These are phyloP conservation scores for Boletus edulis DNA, from an alignment of 768 basidiomycete species.

Conservation along the genomic window DNA sequence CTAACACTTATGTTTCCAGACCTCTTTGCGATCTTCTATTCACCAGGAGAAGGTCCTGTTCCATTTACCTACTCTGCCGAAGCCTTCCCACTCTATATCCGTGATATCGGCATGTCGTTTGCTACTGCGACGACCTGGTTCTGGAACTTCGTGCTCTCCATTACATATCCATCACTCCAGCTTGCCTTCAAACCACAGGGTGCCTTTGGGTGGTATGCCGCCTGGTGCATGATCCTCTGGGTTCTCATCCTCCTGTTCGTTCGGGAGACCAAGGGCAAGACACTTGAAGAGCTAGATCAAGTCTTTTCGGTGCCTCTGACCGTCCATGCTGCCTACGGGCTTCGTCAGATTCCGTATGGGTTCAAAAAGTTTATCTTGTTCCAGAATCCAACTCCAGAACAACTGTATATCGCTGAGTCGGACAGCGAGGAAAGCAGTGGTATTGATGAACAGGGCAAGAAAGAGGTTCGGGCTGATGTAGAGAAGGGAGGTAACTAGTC, in stretches of 20 bases:
- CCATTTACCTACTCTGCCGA: constrained; percentile 92
- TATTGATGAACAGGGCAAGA: constrained; percentile 8
- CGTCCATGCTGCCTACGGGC: constrained; percentile 56
- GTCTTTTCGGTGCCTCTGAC: constrained; percentile 56
- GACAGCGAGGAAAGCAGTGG: constrained; percentile 20
- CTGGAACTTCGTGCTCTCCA: constrained; percentile 60
- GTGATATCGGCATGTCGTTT: constrained; percentile 61
- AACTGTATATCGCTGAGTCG: constrained; percentile 45
- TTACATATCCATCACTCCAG: constrained; percentile 69
- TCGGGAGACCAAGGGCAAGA: constrained; percentile 67
- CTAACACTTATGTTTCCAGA: constrained; percentile 23
- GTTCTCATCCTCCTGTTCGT: constrained; percentile 60
- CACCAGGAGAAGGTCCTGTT: constrained; percentile 86
- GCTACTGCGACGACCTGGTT: constrained; percentile 64
- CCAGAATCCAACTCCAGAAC: constrained; percentile 25
- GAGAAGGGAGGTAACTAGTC: neutral
- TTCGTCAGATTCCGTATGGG: constrained; percentile 50
- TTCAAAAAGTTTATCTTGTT: constrained; percentile 49
- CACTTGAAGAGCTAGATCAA: constrained; percentile 53
- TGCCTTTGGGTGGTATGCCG: constrained; percentile 74
- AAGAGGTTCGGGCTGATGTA: constrained; percentile 11
- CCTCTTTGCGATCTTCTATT: constrained; percentile 66
- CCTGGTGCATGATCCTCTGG: constrained; percentile 54
- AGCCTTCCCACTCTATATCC: constrained; percentile 75
- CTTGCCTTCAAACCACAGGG: constrained; percentile 65